Evolutionary conservation across 257 asterid genomes (phyloP), one percentile per base, ranked within the genome.

Genomic region (Penstemon barbatus): DNA sequence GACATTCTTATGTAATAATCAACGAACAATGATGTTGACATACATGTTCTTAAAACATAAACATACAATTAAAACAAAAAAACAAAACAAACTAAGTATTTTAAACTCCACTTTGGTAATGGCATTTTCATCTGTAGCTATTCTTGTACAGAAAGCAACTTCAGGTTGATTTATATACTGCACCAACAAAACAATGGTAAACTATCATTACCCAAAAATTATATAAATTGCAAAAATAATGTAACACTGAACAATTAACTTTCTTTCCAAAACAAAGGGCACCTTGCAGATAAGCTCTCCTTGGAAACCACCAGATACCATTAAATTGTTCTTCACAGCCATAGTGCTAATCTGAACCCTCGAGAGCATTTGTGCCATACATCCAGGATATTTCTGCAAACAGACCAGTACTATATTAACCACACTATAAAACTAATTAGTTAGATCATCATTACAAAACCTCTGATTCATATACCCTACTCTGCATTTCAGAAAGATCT

Each of bases 251-350:
- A 59, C 36, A 44, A 3, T 49, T 13, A 4, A 33, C 61, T 37
- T 4, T 8, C 59, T 10, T 52, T 33, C 4, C 33, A 7, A 42
- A 45, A 12, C 6, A 57, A n/a, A 53, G 9, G 41, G 7, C 77
- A 91, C 97, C 96, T 91, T 91, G 83, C 97, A 91, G 72, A 91
- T 80, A 39, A 91, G 86, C 78, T 91, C 97, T 69, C 97, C 97
- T 57, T 77, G 91, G 69, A 89, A 89, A 69, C 97, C 97, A 73
- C 97, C 97, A 36, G 89, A 90, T 7, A 77, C 96, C 90, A 89
- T 63, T 58, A 91, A 83, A 73, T 83, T 75, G 80, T 89, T 93
- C 70, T 84, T 85, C 71, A 91, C 87, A 33, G 89, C 63, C 95
- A 91, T 82, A 15, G 95, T 77, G 79, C 96, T 85, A 70, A 89